phyloP scores from a whole-genome alignment of 352 stramenopile genomes.

The Globisporangium iwayamae region DNA sequence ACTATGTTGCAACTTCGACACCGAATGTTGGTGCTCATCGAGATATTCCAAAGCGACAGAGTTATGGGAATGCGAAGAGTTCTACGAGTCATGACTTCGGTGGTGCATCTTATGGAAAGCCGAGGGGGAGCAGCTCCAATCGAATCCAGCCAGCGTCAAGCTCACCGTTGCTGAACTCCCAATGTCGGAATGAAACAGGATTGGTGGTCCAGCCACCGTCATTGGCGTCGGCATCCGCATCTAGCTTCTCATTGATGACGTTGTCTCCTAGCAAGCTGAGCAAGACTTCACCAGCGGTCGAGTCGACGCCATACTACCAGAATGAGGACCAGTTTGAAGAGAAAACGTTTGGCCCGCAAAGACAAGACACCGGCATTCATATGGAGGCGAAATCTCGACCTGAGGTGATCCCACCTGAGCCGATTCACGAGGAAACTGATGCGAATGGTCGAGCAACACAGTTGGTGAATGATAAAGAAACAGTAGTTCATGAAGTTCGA shows the following conservation, averaged over 20 bases:
- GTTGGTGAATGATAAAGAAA: neutral
- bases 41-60: constrained; percentile 2
- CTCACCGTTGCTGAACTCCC: constrained; percentile 2
- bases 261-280: constrained; percentile 9
- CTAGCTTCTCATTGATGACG: constrained; percentile 13
- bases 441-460: neutral
- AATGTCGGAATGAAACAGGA: neutral
- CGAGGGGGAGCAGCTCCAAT: constrained; percentile 3
- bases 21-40: neutral
- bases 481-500: neutral
- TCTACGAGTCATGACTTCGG: neutral
- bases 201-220: neutral
- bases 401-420: neutral
- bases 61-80: constrained; percentile 1
- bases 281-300: neutral
- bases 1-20: neutral
- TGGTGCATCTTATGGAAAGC: neutral
- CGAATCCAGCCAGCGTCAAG: constrained; percentile 10
- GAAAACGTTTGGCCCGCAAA: neutral
- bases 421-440: constrained; percentile 7
- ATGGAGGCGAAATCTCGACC: neutral
- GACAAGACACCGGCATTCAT: constrained; percentile 8
- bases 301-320: neutral
- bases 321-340: neutral
- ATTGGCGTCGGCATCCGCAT: neutral